A percentile compares a stretch with the other conserved stretches of the same genome.
Conservation (phyloP, 768 basidiomycete species). For the Lactifluus subvellereus region DNA sequence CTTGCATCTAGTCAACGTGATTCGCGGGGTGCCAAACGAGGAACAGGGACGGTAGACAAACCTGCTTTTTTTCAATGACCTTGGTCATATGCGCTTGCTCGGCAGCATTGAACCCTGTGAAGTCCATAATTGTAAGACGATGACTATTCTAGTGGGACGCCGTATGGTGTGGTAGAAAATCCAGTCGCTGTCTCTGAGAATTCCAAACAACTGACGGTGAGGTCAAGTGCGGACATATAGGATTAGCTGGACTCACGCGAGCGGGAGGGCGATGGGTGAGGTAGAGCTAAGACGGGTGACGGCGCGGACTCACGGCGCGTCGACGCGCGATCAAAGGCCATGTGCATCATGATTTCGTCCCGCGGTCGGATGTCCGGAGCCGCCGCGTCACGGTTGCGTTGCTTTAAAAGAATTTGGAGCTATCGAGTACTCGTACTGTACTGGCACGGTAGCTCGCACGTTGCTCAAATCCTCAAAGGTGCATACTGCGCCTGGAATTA, state of each 20-base stretch:
- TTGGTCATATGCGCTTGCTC: constrained; percentile 97
- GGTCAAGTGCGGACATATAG: not conserved
- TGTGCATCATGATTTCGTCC: not conserved
- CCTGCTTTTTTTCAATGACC: constrained; percentile 96
- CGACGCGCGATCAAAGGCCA: not conserved
- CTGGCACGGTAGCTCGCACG: not conserved
- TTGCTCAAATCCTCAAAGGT: not conserved
- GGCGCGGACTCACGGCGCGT: not conserved
- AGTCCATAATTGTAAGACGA: constrained; percentile 59
- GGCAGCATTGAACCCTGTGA: constrained; percentile 80
- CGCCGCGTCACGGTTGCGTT: no score
- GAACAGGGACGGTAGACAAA: constrained; percentile 29
- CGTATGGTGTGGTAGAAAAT: not conserved
- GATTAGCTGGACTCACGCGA: constrained; percentile 1
- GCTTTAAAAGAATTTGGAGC: no score
- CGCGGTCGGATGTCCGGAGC: not conserved
- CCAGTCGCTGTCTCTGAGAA: not conserved
- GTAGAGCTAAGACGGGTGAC: not conserved
- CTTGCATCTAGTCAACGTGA: constrained; percentile 74
- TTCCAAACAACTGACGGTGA: not conserved
- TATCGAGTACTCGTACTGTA: no score
- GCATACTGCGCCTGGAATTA: not conserved
- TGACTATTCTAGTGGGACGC: constrained; percentile 1
- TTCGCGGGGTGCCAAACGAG: constrained; percentile 2
- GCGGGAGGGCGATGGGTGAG: not conserved